Base-by-base conservation (phyloP, 1,284 basidiomycete genomes). In the Cutaneotrichosporon arboriforme region DNA sequence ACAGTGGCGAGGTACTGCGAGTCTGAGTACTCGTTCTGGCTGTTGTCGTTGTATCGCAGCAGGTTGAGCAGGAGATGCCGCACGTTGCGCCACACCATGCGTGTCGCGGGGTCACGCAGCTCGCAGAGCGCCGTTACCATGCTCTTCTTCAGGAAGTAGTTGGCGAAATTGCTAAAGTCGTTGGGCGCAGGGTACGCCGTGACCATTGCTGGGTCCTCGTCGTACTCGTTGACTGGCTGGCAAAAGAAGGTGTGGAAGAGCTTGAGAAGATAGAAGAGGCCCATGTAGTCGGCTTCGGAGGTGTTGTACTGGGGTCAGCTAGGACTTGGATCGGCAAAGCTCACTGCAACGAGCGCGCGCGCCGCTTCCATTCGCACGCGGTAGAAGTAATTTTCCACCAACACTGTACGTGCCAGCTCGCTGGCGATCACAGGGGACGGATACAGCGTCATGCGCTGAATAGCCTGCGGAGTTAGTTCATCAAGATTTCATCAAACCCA, bases 281-380 rank as follows among this genome's bases (percentile, higher is more conserved):
- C 96, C 50, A 98, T 78, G 69, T 68, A 66, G 43, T 73, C 65
- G 40, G 62, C 62, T 33, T 73, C 69, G 2, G 65, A 41, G 3
- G 60, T 54, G 48, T 68, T 69, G 53, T 62, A 72, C 70, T 72
- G 60, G 14, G 39, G 56, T 40, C 23, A 46, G 42, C 22, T 21
- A 10, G 21, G 15, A 14, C 10, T 4, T 1, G 10, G 4, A 4
- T 3, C n/a, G 14, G 2, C 15, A 31, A 43, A 21, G 79, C 88
- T 70, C 69, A 94, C 91, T 36, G 81, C 81, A 45, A 92, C 85
- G 33, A 98, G 80, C 1, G 90, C 90, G 40, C 85, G 76, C 4
- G 89, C 90, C 1, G 96, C 96, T 75, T 97, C 96, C 74, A 90
- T 92, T 10, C 96, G 87, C 51, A 98, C 88, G n/a, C 93, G 86